Evolutionary conservation across 306 rosid genomes (phyloP), one percentile per base, ranked within the genome.

Genomic region (Ceratonia siliqua): DNA sequence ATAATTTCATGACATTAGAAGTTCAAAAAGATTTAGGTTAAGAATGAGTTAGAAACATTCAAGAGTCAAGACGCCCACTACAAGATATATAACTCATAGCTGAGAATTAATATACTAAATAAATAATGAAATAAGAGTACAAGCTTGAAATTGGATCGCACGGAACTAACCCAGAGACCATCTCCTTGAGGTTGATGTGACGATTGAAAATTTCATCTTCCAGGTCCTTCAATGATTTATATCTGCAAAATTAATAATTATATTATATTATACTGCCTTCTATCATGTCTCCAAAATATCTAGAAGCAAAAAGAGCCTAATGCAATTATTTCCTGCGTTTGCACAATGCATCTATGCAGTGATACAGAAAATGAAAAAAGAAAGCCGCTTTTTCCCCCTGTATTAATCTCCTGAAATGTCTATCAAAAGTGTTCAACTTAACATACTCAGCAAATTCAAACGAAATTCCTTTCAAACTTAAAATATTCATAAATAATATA

Each of bases 101-200:
- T 33, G 58, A 38, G 30, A 65, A 62, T 15, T 20, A 74, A 53
- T 55, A 64, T 56, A 43, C 70, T 38, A 68, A 28, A 18, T 46
- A 69, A 36, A 59, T 20, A 49, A 18, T 13, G 14, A 61, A 18
- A 2, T 18, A 3, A 35, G 33, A 62, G 12, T 27, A 33, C 28
- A 9, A 73, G 74, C 65, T 35, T 20, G 35, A 73, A 41, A 64
- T 56, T 25, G 72, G n/a, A 72, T 57, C 67, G 24, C 39, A n/a
- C 52, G 66, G 69, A 72, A 94, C 95, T 84, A 83, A 94, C 98
- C 98, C 98, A 64, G 97, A 87, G 62, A 96, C 79, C 94, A 91
- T 46, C 54, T 90, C 91, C 83, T 74, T 81, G 78, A 94, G 84
- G 83, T 88, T 88, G 59, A 82, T 54, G 68, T 88, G 96, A 61